Evolutionary conservation across 176 grass and related monocot genomes (phyloP).

Genomic region (Triticum turgidum): DNA sequence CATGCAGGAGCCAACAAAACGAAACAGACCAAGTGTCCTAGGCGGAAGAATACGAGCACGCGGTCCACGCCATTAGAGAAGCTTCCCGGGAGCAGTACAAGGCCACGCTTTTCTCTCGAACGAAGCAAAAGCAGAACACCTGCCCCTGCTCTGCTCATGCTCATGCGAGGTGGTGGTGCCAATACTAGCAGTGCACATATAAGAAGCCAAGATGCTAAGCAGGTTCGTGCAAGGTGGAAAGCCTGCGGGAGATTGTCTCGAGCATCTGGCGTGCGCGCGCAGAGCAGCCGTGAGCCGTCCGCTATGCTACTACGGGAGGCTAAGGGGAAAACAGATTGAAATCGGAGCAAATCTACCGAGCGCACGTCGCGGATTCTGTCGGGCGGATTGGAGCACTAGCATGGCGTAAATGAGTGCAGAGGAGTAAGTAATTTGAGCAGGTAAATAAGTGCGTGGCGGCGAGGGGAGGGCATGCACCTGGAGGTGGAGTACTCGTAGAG

Average conservation of each 20-base stretch:
- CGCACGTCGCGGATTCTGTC: too few relatives aligned
- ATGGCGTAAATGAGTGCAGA: neutral
- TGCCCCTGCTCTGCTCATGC: too few relatives aligned
- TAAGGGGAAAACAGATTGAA: neutral
- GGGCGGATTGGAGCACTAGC: neutral
- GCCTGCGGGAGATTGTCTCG: conserved; percentile 31
- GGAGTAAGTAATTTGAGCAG: neutral
- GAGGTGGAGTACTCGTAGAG: conserved; percentile 69
- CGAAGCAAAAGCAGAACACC: too few relatives aligned
- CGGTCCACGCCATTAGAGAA: too few relatives aligned
- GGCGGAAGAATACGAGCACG: too few relatives aligned
- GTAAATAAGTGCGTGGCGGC: neutral
- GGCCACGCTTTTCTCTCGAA: too few relatives aligned
- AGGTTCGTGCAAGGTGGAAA: conserved; percentile 21
- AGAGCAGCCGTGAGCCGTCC: neutral
- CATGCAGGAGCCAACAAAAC: too few relatives aligned
- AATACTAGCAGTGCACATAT: neutral
- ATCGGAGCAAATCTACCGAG: neutral
- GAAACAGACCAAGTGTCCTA: too few relatives aligned
- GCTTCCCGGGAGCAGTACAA: too few relatives aligned
- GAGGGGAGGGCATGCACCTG: conserved; percentile 25
- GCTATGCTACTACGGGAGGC: neutral
- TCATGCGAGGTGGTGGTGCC: neutral
- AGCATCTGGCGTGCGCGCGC: conserved; percentile 28
- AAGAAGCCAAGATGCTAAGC: neutral